Evolutionary conservation across 2,329 filamentous ascomycete genomes (phyloP).

Genomic region (Pyrenophora graminea): DNA sequence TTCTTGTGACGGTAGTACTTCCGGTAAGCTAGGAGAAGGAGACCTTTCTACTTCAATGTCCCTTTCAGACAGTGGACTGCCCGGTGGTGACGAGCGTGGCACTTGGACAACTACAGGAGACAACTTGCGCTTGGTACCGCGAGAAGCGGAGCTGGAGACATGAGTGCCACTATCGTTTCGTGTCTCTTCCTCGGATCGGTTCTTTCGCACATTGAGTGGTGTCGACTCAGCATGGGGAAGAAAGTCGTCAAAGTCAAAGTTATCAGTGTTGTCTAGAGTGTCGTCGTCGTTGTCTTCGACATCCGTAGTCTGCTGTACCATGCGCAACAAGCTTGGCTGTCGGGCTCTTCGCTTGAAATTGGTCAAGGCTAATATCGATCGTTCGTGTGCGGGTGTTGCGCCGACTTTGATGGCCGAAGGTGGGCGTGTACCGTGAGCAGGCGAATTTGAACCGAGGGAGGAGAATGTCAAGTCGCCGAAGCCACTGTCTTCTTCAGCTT

Average conservation of each 20-base stretch:
- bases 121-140: slow-evolving; percentile 47
- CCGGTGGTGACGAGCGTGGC: slow-evolving; percentile 46
- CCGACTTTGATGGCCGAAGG: slow-evolving; percentile 51
- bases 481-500: slow-evolving; percentile 32
- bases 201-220: slow-evolving; percentile 57
- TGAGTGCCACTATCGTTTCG: slow-evolving; percentile 35
- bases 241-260: slow-evolving; percentile 51
- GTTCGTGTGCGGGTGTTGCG: slow-evolving; percentile 51
- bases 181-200: slow-evolving; percentile 32
- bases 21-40: slow-evolving; percentile 42
- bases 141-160: slow-evolving; percentile 39
- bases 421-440: slow-evolving; percentile 44
- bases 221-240: slow-evolving; percentile 71
- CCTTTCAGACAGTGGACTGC: slow-evolving; percentile 32
- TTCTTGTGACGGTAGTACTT: slow-evolving; percentile 35
- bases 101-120: slow-evolving; percentile 43
- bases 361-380: slow-evolving; percentile 54
- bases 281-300: slow-evolving; percentile 52
- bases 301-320: slow-evolving; percentile 52
- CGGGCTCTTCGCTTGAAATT: slow-evolving; percentile 56
- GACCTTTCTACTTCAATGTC: slow-evolving; percentile 39
- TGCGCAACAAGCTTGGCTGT: slow-evolving; percentile 55
- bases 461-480: slow-evolving; percentile 42
- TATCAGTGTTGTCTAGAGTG: slow-evolving; percentile 50
- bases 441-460: slow-evolving; percentile 41